Evolutionary conservation across 441 rosid genomes (phyloP).

Genomic region (Breynia disticha): DNA sequence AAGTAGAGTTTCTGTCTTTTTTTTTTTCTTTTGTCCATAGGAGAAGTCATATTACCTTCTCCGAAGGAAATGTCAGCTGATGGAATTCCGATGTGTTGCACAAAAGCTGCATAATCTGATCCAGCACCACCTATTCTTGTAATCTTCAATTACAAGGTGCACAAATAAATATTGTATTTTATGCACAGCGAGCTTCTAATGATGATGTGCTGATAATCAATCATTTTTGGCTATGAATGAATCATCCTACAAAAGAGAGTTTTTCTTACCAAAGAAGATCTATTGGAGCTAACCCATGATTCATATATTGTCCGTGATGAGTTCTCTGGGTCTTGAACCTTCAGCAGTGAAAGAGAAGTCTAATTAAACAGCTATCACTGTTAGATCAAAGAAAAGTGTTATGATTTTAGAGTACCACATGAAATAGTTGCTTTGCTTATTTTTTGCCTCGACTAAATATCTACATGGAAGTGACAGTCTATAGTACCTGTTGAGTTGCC

Average conservation of each 20-base stretch:
- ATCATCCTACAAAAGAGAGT: background rate
- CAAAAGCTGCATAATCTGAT: conserved; percentile 79
- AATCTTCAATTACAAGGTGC: conserved; percentile 29
- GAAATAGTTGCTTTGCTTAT: too few relatives aligned
- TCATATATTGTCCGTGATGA: conserved; percentile 59
- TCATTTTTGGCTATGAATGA: background rate
- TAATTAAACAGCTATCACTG: too few relatives aligned
- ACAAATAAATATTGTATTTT: conserved; percentile 1
- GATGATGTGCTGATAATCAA: conserved; percentile 2
- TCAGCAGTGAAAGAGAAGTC: conserved; percentile 8
- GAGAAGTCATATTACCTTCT: conserved; percentile 30
- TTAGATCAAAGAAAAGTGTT: too few relatives aligned
- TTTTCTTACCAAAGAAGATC: conserved; percentile 41
- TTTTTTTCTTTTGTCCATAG: background rate
- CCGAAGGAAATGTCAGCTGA: conserved; percentile 50
- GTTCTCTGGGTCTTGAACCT: conserved; percentile 81
- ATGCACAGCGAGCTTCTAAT: conserved; percentile 1
- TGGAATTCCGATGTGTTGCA: conserved; percentile 76
- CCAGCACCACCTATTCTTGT: conserved; percentile 62
- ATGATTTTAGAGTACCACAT: too few relatives aligned
- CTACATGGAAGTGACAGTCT: too few relatives aligned
- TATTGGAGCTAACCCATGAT: conserved; percentile 41
- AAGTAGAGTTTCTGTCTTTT: too few relatives aligned
- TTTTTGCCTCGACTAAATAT: too few relatives aligned
- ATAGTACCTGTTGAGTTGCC: conserved; percentile 59